phyloP scores from a whole-genome alignment of 345 rosid genomes.

The Salix brachista region DNA sequence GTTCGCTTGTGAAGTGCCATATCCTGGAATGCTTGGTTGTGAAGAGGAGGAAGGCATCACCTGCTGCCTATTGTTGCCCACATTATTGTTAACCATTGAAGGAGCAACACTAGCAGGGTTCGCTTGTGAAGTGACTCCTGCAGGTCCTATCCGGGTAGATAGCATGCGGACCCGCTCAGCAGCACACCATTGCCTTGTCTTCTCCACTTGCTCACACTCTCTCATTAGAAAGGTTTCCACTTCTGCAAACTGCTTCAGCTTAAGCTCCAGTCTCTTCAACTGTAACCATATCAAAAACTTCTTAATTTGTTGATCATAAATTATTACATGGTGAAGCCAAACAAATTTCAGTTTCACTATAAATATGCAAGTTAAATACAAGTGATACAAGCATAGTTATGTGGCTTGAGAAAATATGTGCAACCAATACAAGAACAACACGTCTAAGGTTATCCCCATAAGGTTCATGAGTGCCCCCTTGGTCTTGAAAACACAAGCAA shows the following conservation, averaged over 20 bases:
- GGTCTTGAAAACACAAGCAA: not conserved
- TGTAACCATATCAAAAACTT: slow-evolving; percentile 21
- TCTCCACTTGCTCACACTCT: slow-evolving; percentile 97
- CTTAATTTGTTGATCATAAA: not conserved
- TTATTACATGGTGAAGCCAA: not conserved
- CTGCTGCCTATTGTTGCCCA: slow-evolving; percentile 48
- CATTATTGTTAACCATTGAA: slow-evolving; percentile 48
- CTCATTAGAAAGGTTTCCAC: slow-evolving; percentile 86
- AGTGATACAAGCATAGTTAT: not conserved
- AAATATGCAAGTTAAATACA: not conserved
- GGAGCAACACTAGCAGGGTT: slow-evolving; percentile 49
- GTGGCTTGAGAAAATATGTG: not conserved
- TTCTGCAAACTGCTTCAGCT: slow-evolving; percentile 98
- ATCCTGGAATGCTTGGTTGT: slow-evolving; percentile 50
- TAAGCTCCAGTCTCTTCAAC: slow-evolving; percentile 95
- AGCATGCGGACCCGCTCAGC: slow-evolving; percentile 66
- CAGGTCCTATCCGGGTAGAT: slow-evolving; percentile 54
- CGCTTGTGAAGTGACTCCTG: slow-evolving; percentile 46
- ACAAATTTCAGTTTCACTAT: not conserved
- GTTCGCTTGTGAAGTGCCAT: slow-evolving; percentile 36
- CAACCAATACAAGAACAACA: not conserved
- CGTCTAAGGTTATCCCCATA: not conserved
- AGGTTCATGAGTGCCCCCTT: not conserved
- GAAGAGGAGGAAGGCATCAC: slow-evolving; percentile 51
- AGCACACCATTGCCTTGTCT: slow-evolving; percentile 76